phyloP scores from a whole-genome alignment of 345 rosid genomes.

The Mangifera indica region DNA sequence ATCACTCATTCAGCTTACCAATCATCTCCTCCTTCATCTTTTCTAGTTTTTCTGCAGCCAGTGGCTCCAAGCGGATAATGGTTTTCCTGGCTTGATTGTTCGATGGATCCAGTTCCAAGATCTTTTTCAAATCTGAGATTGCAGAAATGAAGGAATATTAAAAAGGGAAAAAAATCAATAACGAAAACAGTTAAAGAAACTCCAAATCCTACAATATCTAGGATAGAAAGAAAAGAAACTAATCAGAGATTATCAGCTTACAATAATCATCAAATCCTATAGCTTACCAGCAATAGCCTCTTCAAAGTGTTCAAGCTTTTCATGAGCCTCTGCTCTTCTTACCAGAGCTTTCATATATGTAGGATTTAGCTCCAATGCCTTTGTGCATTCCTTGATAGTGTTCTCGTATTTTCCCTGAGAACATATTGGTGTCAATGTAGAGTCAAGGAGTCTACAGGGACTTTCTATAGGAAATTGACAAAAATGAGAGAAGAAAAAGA shows the following conservation, averaged over 20 bases:
- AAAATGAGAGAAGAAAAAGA: not conserved
- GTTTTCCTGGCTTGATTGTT: conserved; percentile 70
- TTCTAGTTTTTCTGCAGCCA: conserved; percentile 88
- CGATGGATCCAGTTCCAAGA: conserved; percentile 77
- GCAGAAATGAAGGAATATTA: not conserved
- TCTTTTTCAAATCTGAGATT: conserved; percentile 72
- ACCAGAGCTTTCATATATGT: conserved; percentile 66
- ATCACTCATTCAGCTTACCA: conserved; percentile 45
- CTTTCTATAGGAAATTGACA: not conserved
- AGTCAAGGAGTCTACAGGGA: not conserved
- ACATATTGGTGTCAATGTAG: not conserved
- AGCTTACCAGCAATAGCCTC: conserved; percentile 78
- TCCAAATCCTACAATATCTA: not conserved
- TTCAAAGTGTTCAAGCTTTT: conserved; percentile 85
- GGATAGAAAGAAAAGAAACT: not conserved
- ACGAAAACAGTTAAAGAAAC: not conserved
- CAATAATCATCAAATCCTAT: not conserved
- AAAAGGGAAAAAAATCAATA: not conserved
- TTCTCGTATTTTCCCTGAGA: conserved; percentile 70
- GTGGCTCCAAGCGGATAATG: conserved; percentile 69
- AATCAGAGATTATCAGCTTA: not conserved
- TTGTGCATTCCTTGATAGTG: conserved; percentile 75
- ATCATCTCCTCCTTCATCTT: conserved; percentile 99
- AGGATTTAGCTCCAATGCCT: conserved; percentile 78
- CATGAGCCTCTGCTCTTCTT: conserved; percentile 87